Evolutionary conservation across 192 early-diverging fungal species (phyloP).

Genomic region (Mortierella antarctica): DNA sequence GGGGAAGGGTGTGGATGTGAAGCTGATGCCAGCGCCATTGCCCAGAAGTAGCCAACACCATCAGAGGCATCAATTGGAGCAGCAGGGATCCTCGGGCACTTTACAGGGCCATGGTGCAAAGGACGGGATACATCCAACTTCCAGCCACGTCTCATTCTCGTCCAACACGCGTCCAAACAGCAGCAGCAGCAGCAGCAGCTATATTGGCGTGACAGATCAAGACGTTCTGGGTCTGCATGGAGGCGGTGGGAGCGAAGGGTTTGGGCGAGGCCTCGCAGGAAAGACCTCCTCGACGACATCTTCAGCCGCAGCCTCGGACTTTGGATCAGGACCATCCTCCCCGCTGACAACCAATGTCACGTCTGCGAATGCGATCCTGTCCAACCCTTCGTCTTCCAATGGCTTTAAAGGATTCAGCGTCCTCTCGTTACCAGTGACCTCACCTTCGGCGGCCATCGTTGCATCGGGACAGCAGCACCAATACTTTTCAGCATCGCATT

Average conservation of each 20-base stretch:
- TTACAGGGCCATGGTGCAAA: not conserved
- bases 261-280: constrained; percentile 13
- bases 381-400: constrained; percentile 22
- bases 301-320: constrained; percentile 30
- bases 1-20: constrained; percentile 9
- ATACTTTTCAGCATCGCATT: constrained; percentile 32
- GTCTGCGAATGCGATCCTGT: constrained; percentile 28
- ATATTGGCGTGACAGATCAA: constrained; percentile 1
- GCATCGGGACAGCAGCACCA: constrained; percentile 38
- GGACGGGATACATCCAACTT: not conserved
- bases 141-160: constrained; percentile 28
- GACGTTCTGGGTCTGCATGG: not conserved
- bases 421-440: constrained; percentile 28
- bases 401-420: constrained; percentile 38
- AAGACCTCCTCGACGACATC: constrained; percentile 46
- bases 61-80: constrained; percentile 31
- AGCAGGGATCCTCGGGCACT: constrained; percentile 9
- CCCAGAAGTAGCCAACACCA: constrained; percentile 39
- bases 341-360: constrained; percentile 23
- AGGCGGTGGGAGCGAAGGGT: constrained; percentile 7
- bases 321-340: constrained; percentile 46
- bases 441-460: constrained; percentile 15
- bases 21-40: constrained; percentile 39
- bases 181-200: not conserved
- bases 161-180: constrained; percentile 8